Evolutionary conservation across 345 rosid species (phyloP).

Genomic region (Bruguiera parviflora): DNA sequence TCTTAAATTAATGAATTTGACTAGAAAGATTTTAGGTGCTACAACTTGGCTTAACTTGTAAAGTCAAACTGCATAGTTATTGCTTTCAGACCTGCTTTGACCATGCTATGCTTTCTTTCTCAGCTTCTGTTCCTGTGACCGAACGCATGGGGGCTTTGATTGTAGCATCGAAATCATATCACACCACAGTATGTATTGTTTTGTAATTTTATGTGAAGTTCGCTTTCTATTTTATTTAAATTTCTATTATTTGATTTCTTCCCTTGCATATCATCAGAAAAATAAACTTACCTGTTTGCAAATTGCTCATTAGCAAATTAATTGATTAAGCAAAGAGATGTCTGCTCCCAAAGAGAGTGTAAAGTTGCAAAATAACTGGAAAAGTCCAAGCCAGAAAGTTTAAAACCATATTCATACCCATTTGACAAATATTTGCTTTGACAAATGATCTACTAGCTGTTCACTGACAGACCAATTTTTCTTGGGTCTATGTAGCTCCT

Average conservation of each 20-base stretch:
- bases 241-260: background rate
- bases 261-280: background rate
- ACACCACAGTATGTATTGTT: conserved; percentile 45
- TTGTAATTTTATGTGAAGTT: background rate
- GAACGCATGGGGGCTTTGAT: conserved; percentile 94
- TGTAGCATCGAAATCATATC: conserved; percentile 81
- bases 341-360: background rate
- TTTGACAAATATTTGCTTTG: background rate
- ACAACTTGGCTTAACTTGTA: background rate
- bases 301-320: no score
- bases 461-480: background rate
- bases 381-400: background rate
- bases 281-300: background rate
- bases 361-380: background rate
- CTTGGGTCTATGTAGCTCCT: background rate
- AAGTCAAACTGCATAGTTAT: conserved; percentile 10
- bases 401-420: background rate
- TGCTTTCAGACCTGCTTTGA: background rate
- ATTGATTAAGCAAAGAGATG: no score
- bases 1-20: background rate
- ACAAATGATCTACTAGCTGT: background rate
- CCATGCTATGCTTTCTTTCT: conserved; percentile 25
- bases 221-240: no score
- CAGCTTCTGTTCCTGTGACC: conserved; percentile 90
- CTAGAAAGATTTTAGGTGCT: background rate